Percentiles rank a stretch among this genome's conserved stretches.
phyloP scores from a whole-genome alignment of 2,329 filamentous ascomycete species.

The Sphaerostilbella broomeana region DNA sequence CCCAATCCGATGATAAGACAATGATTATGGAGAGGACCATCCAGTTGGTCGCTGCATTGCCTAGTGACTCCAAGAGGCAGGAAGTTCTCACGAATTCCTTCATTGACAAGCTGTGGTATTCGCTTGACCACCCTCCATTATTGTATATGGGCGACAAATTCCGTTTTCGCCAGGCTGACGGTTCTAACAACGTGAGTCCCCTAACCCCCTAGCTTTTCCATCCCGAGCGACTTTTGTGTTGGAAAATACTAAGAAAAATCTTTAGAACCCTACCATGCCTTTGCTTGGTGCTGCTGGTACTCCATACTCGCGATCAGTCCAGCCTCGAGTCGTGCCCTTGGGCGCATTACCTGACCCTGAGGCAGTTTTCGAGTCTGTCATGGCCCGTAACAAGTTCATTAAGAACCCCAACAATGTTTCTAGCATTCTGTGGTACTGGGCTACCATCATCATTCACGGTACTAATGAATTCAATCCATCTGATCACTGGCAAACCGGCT shows the following conservation, averaged over 20 bases:
- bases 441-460: slow-evolving; percentile 67
- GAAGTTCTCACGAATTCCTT: slow-evolving; percentile 60
- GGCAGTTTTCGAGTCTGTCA: slow-evolving; percentile 55
- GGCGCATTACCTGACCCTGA: slow-evolving; percentile 62
- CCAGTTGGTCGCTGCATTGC: slow-evolving; percentile 60
- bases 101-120: slow-evolving; percentile 63
- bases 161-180: slow-evolving; percentile 62
- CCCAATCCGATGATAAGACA: slow-evolving; percentile 65
- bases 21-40: slow-evolving; percentile 72
- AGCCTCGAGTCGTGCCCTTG: slow-evolving; percentile 51
- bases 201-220: too few species aligned
- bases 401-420: slow-evolving; percentile 67
- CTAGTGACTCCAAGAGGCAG: slow-evolving; percentile 54
- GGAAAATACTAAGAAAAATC: neutral
- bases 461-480: slow-evolving; percentile 12
- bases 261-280: slow-evolving; percentile 57
- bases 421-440: slow-evolving; percentile 66
- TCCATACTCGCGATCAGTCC: slow-evolving; percentile 59
- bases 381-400: slow-evolving; percentile 44
- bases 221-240: too few species aligned
- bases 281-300: slow-evolving; percentile 61
- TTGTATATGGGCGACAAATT: slow-evolving; percentile 57
- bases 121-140: slow-evolving; percentile 64
- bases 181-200: slow-evolving; percentile 54
- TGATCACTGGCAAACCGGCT: neutral